A percentile compares a stretch with the other conserved stretches of the same genome.
Evolutionary conservation across 2,329 filamentous ascomycete species (phyloP).

Genomic region (Pleurostoma richardsiae): DNA sequence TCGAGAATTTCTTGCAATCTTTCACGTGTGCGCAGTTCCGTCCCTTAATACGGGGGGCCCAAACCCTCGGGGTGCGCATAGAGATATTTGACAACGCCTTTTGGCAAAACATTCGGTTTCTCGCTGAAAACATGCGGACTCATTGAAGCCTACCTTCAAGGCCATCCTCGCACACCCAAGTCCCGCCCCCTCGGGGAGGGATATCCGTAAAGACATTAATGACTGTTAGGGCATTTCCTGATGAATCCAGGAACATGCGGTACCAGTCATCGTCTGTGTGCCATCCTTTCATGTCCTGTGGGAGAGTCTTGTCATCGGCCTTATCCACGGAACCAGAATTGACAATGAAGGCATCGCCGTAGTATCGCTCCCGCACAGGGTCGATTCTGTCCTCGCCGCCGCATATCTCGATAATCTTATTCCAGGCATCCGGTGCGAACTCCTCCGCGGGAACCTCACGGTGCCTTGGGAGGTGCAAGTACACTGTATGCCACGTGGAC

Average conservation of each 20-base stretch:
- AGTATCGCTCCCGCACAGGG: conserved; percentile 4
- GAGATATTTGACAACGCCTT: conserved; percentile 5
- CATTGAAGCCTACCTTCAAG: conserved; percentile 1
- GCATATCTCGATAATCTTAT: conserved; percentile 4
- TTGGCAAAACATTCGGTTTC: not conserved
- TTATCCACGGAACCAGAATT: conserved; percentile 4
- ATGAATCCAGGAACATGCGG: conserved; percentile 7
- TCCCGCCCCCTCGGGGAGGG: conserved; percentile 3
- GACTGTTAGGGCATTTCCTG: conserved; percentile 4
- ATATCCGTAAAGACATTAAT: conserved; percentile 7
- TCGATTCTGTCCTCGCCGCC: conserved; percentile 4
- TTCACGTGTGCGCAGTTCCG: conserved; percentile 2
- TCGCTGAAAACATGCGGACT: not conserved
- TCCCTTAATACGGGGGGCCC: conserved; percentile 1
- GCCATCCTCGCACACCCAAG: conserved; percentile 6
- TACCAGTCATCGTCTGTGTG: conserved; percentile 6
- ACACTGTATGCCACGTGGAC: conserved; percentile 6
- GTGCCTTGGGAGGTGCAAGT: conserved; percentile 5
- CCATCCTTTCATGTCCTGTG: conserved; percentile 3
- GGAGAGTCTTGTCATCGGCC: not conserved
- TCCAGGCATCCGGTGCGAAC: conserved; percentile 5
- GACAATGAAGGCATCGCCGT: conserved; percentile 5
- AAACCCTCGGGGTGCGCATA: conserved; percentile 5
- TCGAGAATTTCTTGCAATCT: conserved; percentile 4
- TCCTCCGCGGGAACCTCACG: conserved; percentile 5